phyloP scores from a whole-genome alignment of 2,329 filamentous ascomycete species.

The Diaporthe australafricana region DNA sequence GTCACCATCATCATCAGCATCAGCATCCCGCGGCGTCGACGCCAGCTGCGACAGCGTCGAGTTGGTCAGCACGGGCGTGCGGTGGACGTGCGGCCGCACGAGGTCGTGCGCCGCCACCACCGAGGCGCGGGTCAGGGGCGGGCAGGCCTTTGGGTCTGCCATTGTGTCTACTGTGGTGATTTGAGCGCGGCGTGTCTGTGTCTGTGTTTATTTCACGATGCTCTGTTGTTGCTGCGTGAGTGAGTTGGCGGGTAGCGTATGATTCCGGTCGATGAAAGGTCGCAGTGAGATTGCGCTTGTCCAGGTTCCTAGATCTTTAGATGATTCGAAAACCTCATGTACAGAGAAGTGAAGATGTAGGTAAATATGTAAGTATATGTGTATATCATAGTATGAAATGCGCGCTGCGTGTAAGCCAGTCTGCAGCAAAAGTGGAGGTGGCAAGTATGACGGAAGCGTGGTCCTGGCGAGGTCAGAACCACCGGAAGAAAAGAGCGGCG shows the following conservation, averaged over 20 bases:
- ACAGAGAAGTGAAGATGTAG: neutral
- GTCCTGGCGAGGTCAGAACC: neutral
- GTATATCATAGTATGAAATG: no score
- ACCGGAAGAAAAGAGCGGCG: neutral
- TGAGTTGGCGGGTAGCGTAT: neutral
- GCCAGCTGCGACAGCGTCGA: slow-evolving; percentile 79
- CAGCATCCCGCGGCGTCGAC: slow-evolving; percentile 74
- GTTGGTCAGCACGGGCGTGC: slow-evolving; percentile 85
- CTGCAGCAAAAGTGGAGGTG: slow-evolving; percentile 10
- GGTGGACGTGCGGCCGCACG: slow-evolving; percentile 82
- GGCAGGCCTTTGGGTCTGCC: slow-evolving; percentile 65
- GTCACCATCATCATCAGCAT: no score
- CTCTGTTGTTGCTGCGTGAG: neutral
- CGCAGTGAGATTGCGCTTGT: neutral
- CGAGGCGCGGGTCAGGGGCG: slow-evolving; percentile 77
- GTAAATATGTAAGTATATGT: no score
- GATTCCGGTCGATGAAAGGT: neutral
- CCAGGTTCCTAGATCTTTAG: no score
- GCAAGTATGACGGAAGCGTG: neutral
- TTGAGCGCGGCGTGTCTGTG: no score
- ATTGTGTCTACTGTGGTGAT: slow-evolving; percentile 48
- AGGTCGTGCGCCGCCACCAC: slow-evolving; percentile 78
- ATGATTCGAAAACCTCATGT: neutral
- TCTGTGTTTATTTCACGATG: neutral
- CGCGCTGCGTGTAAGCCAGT: neutral